Evolutionary conservation across 106 monocot genomes (phyloP), one percentile per base, ranked within the genome.

Genomic region (Ottelia alismoides): DNA sequence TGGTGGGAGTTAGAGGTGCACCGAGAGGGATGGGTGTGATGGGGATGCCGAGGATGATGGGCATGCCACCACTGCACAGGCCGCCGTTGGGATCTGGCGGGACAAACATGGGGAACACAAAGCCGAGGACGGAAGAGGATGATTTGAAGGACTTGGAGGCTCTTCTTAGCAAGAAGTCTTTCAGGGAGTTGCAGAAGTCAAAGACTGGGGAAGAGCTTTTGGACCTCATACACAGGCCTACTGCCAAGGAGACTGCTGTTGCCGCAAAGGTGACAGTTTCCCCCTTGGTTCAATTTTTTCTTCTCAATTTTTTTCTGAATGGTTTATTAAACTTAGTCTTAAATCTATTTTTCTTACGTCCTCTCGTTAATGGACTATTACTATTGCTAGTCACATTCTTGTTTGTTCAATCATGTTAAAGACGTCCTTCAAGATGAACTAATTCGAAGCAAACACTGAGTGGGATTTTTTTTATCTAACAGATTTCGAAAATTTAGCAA

Each of bases 191-290:
- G 62, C 90, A 85, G 70, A 79, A 90, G 62, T 82, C 85, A 1
- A 99, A 99, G 72, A 90, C 98, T 17, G 98, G 90, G 14, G 98
- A 99, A 78, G 98, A 99, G 62, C 77, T 99, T 45, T 74, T 99
- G 68, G 98, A 99, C 65, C 82, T 99, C 45, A 99, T 99, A 35
- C 98, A 90, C 72, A 61, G 98, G 5, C 98, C 98, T 9, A 99
- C 98, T 45, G 98, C 98, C 0, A 99, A 59, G 70, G 98, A 99
- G 62, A 90, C 90, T 43, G 98, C 98, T 5, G 86, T 83, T 57
- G 85, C 90, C 56, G 85, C 85, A 44, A 99, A 99, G 89, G 98
- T 90, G 10, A n/a, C n/a, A n/a, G n/a, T n/a, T n/a, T n/a, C n/a
- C n/a, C n/a, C n/a, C n/a, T n/a, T n/a, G n/a, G n/a, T n/a, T n/a